Conservation (phyloP, 768 basidiomycete genomes). For the Boletus reticulatus region DNA sequence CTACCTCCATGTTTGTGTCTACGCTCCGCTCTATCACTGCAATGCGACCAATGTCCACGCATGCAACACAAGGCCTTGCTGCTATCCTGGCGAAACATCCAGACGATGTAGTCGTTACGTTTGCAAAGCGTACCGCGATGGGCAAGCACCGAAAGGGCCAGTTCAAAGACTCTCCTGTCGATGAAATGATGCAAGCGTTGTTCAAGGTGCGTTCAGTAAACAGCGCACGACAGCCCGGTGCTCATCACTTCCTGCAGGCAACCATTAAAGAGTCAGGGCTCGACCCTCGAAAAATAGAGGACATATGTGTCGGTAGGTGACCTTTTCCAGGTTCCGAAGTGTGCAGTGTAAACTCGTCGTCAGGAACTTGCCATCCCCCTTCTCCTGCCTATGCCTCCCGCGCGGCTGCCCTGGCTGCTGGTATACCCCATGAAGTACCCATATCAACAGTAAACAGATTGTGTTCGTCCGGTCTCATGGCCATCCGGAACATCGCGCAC, state of each 20-base stretch:
- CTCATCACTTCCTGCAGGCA: slow-evolving; percentile 41
- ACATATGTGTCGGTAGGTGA: slow-evolving; percentile 76
- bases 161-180: slow-evolving; percentile 83
- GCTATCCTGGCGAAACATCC: slow-evolving; percentile 65
- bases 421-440: slow-evolving; percentile 84
- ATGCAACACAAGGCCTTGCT: slow-evolving; percentile 39
- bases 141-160: slow-evolving; percentile 90
- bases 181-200: slow-evolving; percentile 79
- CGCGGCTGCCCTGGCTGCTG: slow-evolving; percentile 84
- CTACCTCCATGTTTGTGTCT: slow-evolving; percentile 18
- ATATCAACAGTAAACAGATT: slow-evolving; percentile 90
- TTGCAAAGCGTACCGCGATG: slow-evolving; percentile 87
- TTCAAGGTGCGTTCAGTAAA: slow-evolving; percentile 56
- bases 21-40: slow-evolving; percentile 7
- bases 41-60: slow-evolving; percentile 31
- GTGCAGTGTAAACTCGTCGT: neutral
- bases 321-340: neutral
- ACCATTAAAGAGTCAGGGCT: slow-evolving; percentile 64
- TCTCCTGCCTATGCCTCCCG: slow-evolving; percentile 81
- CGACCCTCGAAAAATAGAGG: slow-evolving; percentile 70
- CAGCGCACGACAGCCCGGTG: neutral
- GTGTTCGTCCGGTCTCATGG: slow-evolving; percentile 92
- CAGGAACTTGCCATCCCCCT: slow-evolving; percentile 82
- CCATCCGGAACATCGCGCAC: slow-evolving; percentile 88
- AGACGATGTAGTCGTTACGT: slow-evolving; percentile 88